phyloP scores from a whole-genome alignment of 2,329 filamentous ascomycete species.

The Xylariaceae sp. region DNA sequence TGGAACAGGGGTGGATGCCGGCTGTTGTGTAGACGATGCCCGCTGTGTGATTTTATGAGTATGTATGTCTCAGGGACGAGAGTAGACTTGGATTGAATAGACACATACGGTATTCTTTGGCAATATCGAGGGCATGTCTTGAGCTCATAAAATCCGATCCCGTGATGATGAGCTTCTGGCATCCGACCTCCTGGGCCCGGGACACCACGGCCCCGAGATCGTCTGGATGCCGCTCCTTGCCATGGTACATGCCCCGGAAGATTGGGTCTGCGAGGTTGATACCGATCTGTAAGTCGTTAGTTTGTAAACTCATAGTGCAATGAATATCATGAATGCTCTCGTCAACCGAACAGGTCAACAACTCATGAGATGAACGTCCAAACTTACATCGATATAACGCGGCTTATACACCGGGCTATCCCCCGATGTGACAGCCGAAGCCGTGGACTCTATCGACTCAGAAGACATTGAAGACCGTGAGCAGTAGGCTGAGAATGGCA shows the following conservation, averaged over 20 bases:
- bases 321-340: background rate
- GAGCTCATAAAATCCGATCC: constrained; percentile 82
- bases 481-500: constrained; percentile 8
- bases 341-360: background rate
- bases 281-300: constrained; percentile 56
- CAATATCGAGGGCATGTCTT: constrained; percentile 65
- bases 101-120: constrained; percentile 64
- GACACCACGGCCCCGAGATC: constrained; percentile 74
- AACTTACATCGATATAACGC: constrained; percentile 58
- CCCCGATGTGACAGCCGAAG: constrained; percentile 14
- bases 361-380: background rate
- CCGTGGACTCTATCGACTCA: constrained; percentile 19
- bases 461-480: constrained; percentile 26
- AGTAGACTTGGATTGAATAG: background rate
- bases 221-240: constrained; percentile 66
- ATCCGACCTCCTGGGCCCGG: constrained; percentile 72
- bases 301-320: constrained; percentile 1
- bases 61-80: background rate
- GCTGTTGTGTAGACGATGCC: constrained; percentile 83
- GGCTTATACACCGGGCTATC: constrained; percentile 37
- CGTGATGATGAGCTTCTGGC: constrained; percentile 85
- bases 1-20: constrained; percentile 89
- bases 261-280: constrained; percentile 95
- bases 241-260: constrained; percentile 79
- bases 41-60: constrained; percentile 37